A percentile compares a stretch with the other conserved stretches of the same genome.
phyloP scores from a whole-genome alignment of 2,329 filamentous ascomycete species.

The Simplicillium sp. region DNA sequence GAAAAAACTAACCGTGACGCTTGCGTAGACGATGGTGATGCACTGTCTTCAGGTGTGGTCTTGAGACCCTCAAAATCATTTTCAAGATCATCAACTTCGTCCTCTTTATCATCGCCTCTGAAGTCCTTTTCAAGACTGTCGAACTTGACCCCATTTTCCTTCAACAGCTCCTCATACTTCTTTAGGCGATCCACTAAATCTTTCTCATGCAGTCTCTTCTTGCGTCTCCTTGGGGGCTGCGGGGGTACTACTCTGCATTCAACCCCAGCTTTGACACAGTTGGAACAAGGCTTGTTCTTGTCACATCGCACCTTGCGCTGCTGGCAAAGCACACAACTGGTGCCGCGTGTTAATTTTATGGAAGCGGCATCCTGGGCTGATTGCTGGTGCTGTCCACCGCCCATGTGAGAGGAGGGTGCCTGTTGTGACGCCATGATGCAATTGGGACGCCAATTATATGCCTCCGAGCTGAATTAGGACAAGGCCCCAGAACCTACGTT shows the following conservation, averaged over 20 bases:
- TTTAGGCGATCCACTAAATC: slow-evolving; percentile 61
- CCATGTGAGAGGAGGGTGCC: no score
- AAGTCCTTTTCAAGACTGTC: slow-evolving; percentile 48
- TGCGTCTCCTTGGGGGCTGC: slow-evolving; percentile 46
- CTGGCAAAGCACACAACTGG: slow-evolving; percentile 64
- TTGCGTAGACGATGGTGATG: slow-evolving; percentile 18
- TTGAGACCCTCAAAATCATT: slow-evolving; percentile 45
- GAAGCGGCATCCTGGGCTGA: slow-evolving; percentile 27
- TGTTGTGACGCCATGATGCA: no score
- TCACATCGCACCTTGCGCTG: slow-evolving; percentile 69
- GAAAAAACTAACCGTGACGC: not conserved
- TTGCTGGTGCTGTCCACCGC: slow-evolving; percentile 11
- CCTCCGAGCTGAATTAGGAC: no score
- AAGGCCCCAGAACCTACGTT: no score
- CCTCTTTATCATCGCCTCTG: slow-evolving; percentile 21
- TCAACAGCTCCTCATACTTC: slow-evolving; percentile 57
- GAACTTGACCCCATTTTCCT: slow-evolving; percentile 58
- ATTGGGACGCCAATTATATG: no score
- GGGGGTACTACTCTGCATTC: slow-evolving; percentile 53
- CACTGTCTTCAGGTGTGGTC: slow-evolving; percentile 38
- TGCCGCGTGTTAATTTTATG: slow-evolving; percentile 48
- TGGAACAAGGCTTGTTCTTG: slow-evolving; percentile 61
- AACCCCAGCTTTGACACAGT: slow-evolving; percentile 53
- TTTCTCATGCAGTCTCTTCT: slow-evolving; percentile 58
- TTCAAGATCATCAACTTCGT: slow-evolving; percentile 48